phyloP scores from a whole-genome alignment of 139 green algal species.

The Picochlorum sp. region DNA sequence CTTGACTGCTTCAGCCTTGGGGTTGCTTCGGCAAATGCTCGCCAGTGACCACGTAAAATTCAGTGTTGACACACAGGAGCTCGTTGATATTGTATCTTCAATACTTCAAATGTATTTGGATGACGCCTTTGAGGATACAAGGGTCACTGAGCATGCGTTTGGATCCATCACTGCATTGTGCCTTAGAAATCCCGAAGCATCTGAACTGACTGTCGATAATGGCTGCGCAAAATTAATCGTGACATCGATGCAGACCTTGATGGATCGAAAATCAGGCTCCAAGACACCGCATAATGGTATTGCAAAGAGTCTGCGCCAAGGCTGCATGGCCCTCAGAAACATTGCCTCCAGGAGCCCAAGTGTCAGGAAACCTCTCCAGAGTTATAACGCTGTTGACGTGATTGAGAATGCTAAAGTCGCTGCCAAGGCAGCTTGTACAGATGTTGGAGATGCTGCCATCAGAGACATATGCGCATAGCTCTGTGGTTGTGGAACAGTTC shows the following conservation, averaged over 20 bases:
- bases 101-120: background rate
- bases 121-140: background rate
- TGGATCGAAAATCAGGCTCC: constrained; percentile 9
- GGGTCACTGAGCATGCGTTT: background rate
- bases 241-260: constrained; percentile 11
- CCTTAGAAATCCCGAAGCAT: background rate
- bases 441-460: constrained; percentile 72
- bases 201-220: constrained; percentile 38
- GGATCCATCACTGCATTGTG: background rate
- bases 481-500: background rate
- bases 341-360: constrained; percentile 56
- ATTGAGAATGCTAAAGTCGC: constrained; percentile 45
- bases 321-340: constrained; percentile 72
- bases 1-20: constrained; percentile 7
- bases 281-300: background rate
- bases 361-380: constrained; percentile 48
- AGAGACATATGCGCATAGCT: constrained; percentile 47
- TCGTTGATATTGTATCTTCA: background rate
- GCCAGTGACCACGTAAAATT: constrained; percentile 72
- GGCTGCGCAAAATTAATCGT: constrained; percentile 37
- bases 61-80: background rate
- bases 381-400: constrained; percentile 47
- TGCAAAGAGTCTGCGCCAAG: constrained; percentile 38
- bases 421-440: constrained; percentile 47
- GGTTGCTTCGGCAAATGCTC: constrained; percentile 67